These are phyloP conservation scores for Aspergillus floridensis DNA, from an alignment of 2,329 filamentous ascomycete genomes.

Conservation along the genomic window DNA sequence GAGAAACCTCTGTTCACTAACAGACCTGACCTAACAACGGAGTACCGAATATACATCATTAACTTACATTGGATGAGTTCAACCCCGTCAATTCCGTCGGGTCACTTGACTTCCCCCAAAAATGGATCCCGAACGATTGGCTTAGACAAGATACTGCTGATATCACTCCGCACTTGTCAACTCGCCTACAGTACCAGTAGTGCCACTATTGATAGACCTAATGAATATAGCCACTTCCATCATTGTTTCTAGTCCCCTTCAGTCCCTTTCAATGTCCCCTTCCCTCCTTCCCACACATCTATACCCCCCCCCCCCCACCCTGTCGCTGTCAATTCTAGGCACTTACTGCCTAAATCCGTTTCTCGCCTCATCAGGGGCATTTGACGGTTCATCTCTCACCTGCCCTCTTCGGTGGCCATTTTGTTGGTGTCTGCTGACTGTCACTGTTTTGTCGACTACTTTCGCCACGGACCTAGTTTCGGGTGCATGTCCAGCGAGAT, in stretches of 20 bases:
- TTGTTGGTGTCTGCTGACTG: slow-evolving; percentile 29
- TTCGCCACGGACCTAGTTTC: slow-evolving; percentile 29
- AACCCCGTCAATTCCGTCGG: slow-evolving; percentile 13
- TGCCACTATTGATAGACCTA: slow-evolving; percentile 5
- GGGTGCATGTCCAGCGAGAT: slow-evolving; percentile 2
- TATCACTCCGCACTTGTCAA: slow-evolving; percentile 17
- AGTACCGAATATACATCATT: no score
- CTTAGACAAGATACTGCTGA: slow-evolving; percentile 9
- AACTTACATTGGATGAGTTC: slow-evolving; percentile 4
- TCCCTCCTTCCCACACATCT: background rate
- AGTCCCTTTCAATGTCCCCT: background rate
- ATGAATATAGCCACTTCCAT: slow-evolving; percentile 6
- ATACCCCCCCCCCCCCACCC: background rate
- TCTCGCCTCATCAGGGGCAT: slow-evolving; percentile 8
- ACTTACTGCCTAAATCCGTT: slow-evolving; percentile 1
- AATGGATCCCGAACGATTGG: slow-evolving; percentile 22
- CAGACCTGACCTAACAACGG: no score
- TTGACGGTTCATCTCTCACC: slow-evolving; percentile 1
- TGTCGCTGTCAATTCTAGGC: slow-evolving; percentile 3
- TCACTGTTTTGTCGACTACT: slow-evolving; percentile 22
- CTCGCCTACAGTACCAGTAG: background rate
- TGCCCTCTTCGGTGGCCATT: background rate
- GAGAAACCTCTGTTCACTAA: background rate
- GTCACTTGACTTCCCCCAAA: slow-evolving; percentile 25
- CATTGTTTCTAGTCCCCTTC: background rate